Evolutionary conservation across 768 basidiomycete species (phyloP).

Genomic region (Pleurotus ostreatus): DNA sequence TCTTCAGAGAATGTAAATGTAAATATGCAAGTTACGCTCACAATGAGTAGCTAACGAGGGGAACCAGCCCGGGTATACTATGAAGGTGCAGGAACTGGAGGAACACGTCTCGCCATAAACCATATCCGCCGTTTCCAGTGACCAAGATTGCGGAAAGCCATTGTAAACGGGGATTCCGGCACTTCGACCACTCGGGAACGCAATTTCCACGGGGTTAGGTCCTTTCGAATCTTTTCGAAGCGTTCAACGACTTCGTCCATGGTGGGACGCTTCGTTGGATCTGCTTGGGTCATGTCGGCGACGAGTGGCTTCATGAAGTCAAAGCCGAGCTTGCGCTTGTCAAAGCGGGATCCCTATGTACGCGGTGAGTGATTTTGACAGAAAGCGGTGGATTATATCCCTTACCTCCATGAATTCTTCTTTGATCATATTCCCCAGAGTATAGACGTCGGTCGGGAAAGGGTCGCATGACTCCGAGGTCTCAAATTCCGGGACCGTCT

Average conservation of each 20-base stretch:
- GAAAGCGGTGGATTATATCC: background rate
- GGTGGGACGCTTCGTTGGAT: conserved; percentile 7
- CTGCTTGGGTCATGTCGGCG: conserved; percentile 4
- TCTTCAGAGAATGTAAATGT: too few species aligned
- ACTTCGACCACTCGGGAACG: conserved; percentile 2
- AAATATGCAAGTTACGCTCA: too few species aligned
- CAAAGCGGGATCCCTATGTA: background rate
- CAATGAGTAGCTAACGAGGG: too few species aligned
- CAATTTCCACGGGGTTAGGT: conserved; percentile 1
- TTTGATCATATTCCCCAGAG: conserved; percentile 25
- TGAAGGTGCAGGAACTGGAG: conserved; percentile 1
- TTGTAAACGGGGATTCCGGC: background rate
- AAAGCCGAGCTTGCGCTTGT: background rate
- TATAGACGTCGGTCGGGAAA: conserved; percentile 33
- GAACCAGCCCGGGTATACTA: background rate
- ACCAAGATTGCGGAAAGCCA: background rate
- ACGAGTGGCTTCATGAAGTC: conserved; percentile 7
- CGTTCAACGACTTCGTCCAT: conserved; percentile 2
- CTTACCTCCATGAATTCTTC: conserved; percentile 10
- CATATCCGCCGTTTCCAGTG: conserved; percentile 1
- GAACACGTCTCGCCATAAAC: conserved; percentile 2
- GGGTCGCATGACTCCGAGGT: conserved; percentile 20
- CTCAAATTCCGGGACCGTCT: conserved; percentile 30
- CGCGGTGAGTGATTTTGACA: background rate
- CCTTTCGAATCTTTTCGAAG: conserved; percentile 2